Base-by-base conservation (phyloP, 345 rosid genomes). In the Iberis pinnata region DNA sequence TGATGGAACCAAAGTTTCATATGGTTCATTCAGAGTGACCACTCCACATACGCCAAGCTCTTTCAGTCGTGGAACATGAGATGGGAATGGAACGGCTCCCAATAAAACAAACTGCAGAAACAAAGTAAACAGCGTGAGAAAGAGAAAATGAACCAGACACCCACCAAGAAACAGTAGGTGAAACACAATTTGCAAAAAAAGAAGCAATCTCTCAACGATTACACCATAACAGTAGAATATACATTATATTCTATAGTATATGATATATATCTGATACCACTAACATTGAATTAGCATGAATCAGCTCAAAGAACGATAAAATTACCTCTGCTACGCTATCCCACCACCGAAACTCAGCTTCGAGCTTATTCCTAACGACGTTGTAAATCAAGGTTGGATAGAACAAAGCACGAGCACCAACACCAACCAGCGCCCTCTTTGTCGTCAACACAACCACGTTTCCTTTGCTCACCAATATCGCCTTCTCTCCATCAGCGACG, bases 311-410 rank as follows among this genome's bases (percentile, higher is more conserved):
- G 8, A 6, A 9, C 1, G 1, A 19, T 1, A 7, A 48, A 33
- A 7, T 58, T 61, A 92, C 98, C 97, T 88, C 75, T 18, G 74
- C 84, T 2, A 88, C 84, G 19, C 87, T 68, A 68, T 92, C 97
- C 98, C 98, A 92, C 98, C 98, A 92, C 5, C 84, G 84, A 65
- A 92, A 92, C 59, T 88, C 98, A 5, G 88, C 3, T 77, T 88
- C 83, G 38, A 83, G 49, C 81, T 71, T 86, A 71, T 92, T 92
- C 77, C 98, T 85, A 45, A 92, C 83, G 67, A 88, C 87, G 75
- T 92, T 92, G 76, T 88, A 92, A 40, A 85, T 22, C 68, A 92
- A 45, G 8, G 98, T 92, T 1, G 97, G 95, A 69, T 88, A 92
- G 68, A 88, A 92, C 77, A 92, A 63, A 0, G 84, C 86, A 56